Evolutionary conservation across 2,329 filamentous ascomycete species (phyloP).

Genomic region (Fusarium nodosum): DNA sequence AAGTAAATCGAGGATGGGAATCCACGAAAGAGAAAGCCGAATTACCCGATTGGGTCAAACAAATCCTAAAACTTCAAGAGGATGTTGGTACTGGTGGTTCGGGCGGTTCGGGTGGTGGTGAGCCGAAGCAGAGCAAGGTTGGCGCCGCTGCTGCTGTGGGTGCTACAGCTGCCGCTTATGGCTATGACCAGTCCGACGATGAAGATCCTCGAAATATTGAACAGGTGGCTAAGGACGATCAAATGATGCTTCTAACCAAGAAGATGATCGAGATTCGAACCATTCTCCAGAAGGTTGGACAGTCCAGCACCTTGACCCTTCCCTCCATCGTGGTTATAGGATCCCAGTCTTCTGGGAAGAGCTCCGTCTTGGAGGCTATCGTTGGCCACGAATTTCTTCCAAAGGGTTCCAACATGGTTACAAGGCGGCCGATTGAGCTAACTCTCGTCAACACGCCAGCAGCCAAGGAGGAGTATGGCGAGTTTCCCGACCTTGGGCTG

Average conservation of each 20-base stretch:
- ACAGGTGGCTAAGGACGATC: constrained; percentile 86
- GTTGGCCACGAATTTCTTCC: constrained; percentile 98
- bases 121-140: constrained; percentile 71
- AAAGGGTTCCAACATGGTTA: constrained; percentile 99
- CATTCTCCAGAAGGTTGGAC: constrained; percentile 90
- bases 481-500: constrained; percentile 92
- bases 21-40: constrained; percentile 84
- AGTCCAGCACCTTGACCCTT: constrained; percentile 87
- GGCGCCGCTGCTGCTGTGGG: constrained; percentile 75
- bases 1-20: constrained; percentile 85
- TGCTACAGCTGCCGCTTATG: constrained; percentile 82
- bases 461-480: constrained; percentile 88
- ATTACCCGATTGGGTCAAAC: constrained; percentile 81
- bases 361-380: constrained; percentile 95
- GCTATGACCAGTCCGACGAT: constrained; percentile 76
- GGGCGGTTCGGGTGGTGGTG: constrained; percentile 63
- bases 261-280: constrained; percentile 99
- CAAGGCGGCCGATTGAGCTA: constrained; percentile 92
- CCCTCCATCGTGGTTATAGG: constrained; percentile 99
- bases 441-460: constrained; percentile 96
- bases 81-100: constrained; percentile 67
- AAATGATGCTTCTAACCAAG: constrained; percentile 99
- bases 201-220: constrained; percentile 73
- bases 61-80: constrained; percentile 74
- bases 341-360: constrained; percentile 98